Percentiles rank a stretch among this genome's conserved stretches.
phyloP scores from a whole-genome alignment of 306 rosid genomes.

The Cucumis hystrix region DNA sequence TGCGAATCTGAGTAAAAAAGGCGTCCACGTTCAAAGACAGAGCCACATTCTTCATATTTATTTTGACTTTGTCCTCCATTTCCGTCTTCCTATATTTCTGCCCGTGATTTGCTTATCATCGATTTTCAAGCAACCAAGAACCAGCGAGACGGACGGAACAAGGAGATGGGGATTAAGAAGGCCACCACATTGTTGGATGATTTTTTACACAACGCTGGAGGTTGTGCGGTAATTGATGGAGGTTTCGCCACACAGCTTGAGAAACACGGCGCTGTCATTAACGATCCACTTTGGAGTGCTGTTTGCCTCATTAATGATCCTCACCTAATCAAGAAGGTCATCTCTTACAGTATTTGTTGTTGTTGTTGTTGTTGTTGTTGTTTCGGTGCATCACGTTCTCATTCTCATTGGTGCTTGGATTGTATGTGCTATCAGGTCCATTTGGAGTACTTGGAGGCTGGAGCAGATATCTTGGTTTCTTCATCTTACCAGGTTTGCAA shows the following conservation, averaged over 20 bases:
- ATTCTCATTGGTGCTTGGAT: background rate
- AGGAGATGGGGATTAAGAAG: slow-evolving; percentile 22
- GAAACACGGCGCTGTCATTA: slow-evolving; percentile 54
- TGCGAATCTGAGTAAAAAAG: background rate
- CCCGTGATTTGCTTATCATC: background rate
- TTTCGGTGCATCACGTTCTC: background rate
- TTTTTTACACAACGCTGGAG: slow-evolving; percentile 47
- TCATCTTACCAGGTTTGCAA: slow-evolving; percentile 78
- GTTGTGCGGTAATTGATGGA: slow-evolving; percentile 66
- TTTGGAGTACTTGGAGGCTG: slow-evolving; percentile 70
- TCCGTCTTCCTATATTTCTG: background rate
- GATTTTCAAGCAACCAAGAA: background rate
- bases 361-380: background rate
- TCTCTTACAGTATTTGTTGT: background rate
- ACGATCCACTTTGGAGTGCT: slow-evolving; percentile 88
- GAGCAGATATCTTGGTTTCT: slow-evolving; percentile 70
- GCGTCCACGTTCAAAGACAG: background rate
- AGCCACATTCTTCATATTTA: background rate
- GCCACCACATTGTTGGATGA: slow-evolving; percentile 41
- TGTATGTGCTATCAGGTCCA: slow-evolving; percentile 37
- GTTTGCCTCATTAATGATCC: slow-evolving; percentile 57
- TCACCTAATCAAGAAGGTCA: slow-evolving; percentile 49
- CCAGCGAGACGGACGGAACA: background rate
- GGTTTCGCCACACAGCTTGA: slow-evolving; percentile 86
- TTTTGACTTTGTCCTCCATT: background rate